Evolutionary conservation across 192 early-diverging fungal species (phyloP), one percentile per base, ranked within the genome.

Genomic region (Entomortierella chlamydospora): DNA sequence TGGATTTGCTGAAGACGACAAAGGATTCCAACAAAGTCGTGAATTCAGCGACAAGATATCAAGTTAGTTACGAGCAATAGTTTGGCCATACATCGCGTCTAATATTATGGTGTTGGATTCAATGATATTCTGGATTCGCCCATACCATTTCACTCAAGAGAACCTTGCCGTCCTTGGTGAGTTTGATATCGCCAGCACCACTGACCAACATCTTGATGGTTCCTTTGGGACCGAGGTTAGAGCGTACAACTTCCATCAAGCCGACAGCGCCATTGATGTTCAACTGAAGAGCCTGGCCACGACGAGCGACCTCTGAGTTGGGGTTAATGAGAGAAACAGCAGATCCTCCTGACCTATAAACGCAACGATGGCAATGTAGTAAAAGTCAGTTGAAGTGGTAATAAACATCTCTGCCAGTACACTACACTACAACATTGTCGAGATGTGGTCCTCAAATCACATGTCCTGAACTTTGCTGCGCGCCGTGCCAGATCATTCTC

Each of bases 151-250:
- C 97, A 69, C 86, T 96, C 68, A 99, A 87, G 29, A 99, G 92
- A 45, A 99, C 98, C 79, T 99, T 99, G 61, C 98, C 98, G 82
- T 99, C 98, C 87, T 99, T 99, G 42, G 98, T 99, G 60, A 99
- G 85, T 81, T 97, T 99, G 81, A 98, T 93, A 68, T 91, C 91
- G 67, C 97, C 97, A 45, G 96, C 90, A 39, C 98, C 98, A 72
- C 96, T 95, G 20, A 99, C 98, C 55, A 99, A 89, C 93, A 99
- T 97, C 87, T 99, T 99, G 82, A 99, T 94, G 22, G 98, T 99
- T 41, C 98, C 98, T 81, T 94, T 94, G 11, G 98, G 98, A 22
- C 97, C 97, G 61, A 99, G 91, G 85, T 99, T 99, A 43, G 97
- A 94, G 68, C 91, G 91, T 26, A 99, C 84, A 23, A 99, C 98